phyloP scores from a whole-genome alignment of 2,329 filamentous ascomycete species.

The Apiospora malaysiana region DNA sequence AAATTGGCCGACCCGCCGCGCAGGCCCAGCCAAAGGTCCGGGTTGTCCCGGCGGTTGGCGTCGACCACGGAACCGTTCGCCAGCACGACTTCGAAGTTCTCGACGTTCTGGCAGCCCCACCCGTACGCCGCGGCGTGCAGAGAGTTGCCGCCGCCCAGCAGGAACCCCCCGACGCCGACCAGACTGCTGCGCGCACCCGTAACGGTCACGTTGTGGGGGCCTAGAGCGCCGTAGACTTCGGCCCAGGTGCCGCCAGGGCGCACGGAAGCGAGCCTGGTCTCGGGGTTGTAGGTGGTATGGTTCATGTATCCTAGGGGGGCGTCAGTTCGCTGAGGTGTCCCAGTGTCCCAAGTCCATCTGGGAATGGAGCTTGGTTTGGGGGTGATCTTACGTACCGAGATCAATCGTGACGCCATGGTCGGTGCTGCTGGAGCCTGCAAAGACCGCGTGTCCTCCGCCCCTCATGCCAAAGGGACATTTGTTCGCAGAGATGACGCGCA shows the following conservation, averaged over 20 bases:
- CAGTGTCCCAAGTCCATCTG: too few relatives aligned
- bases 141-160: conserved; percentile 34
- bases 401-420: conserved; percentile 28
- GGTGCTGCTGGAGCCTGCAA: conserved; percentile 32
- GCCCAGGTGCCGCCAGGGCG: conserved; percentile 35
- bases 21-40: conserved; percentile 50
- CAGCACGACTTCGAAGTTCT: conserved; percentile 50
- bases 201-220: conserved; percentile 24
- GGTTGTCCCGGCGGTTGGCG: conserved; percentile 40
- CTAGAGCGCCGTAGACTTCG: conserved; percentile 31
- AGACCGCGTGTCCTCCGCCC: conserved; percentile 36
- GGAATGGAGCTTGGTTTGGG: too few relatives aligned
- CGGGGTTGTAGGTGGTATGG: conserved; percentile 35
- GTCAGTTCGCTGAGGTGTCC: background rate
- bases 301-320: conserved; percentile 33
- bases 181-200: conserved; percentile 32
- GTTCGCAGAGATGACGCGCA: conserved; percentile 40
- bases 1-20: conserved; percentile 54
- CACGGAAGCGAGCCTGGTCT: conserved; percentile 38
- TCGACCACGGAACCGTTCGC: conserved; percentile 46
- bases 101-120: conserved; percentile 50
- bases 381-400: conserved; percentile 20
- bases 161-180: conserved; percentile 36
- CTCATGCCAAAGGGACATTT: conserved; percentile 47
- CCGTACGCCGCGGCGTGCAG: conserved; percentile 41